phyloP scores from a whole-genome alignment of 2,329 filamentous ascomycete species.

The Hymenoscyphus scutula region DNA sequence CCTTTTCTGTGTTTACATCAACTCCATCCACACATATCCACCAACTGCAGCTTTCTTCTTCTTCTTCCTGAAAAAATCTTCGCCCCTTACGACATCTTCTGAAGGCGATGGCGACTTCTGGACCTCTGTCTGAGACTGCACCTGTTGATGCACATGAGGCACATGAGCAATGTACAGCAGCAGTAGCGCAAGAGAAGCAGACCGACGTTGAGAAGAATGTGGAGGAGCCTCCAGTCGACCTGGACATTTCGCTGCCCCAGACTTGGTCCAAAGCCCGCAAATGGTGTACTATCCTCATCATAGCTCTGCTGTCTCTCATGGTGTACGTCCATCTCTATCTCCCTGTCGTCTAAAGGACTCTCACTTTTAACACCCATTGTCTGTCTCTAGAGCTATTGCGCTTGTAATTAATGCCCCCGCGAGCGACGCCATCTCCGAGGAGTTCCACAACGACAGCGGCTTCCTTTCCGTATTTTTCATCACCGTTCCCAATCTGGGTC shows the following conservation, averaged over 20 bases:
- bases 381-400: not conserved
- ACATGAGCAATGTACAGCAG: too few species aligned
- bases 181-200: too few species aligned
- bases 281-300: not conserved
- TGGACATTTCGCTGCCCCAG: not conserved
- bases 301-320: not conserved
- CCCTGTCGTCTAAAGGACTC: too few species aligned
- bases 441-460: not conserved
- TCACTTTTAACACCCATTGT: too few species aligned
- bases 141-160: not conserved
- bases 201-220: not conserved
- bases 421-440: not conserved
- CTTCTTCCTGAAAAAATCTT: not conserved
- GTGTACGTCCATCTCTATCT: not conserved
- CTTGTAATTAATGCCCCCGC: not conserved
- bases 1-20: not conserved
- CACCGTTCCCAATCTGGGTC: slow-evolving; percentile 39
- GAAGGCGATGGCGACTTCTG: not conserved
- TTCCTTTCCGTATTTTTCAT: slow-evolving; percentile 61
- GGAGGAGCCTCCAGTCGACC: not conserved
- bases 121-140: not conserved
- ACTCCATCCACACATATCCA: too few species aligned
- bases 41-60: not conserved
- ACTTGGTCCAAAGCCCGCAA: not conserved
- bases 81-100: too few species aligned